Base-by-base conservation (phyloP, 148 eudicot genomes). In the Cornus controversa region DNA sequence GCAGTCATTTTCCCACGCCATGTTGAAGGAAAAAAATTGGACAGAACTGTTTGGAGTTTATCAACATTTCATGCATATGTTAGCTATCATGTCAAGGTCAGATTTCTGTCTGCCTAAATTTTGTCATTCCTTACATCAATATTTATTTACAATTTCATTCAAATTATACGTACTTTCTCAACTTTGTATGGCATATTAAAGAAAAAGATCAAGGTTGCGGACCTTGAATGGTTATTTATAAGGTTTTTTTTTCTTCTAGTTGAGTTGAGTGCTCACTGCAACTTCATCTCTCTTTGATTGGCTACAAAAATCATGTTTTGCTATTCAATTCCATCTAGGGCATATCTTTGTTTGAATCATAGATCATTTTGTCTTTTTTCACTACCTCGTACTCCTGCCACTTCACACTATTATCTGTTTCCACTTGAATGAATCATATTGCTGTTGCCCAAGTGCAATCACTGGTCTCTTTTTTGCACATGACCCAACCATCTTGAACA, bases 31-130 rank as follows among this genome's bases (percentile, higher is more conserved):
- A 96, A 83, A 83, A 96, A 89, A 82, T 89, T 96, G 23, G 99
- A 96, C 82, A 87, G 81, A 84, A 92, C 98, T 69, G 95, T 93
- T 60, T 96, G 97, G 99, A 92, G 85, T 84, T 76, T 96, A 81
- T 91, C 92, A 31, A 96, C 94, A 9, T 96, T 96, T 80, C 90
- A 89, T 85, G 97, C 99, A 18, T 93, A 90, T 80, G 99, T 96
- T 68, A 93, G 85, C 77, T 96, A 94, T 85, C 97, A 96, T 78
- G 98, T 96, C 63, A 96, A 96, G 99, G 99, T 96, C 79, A 86
- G 81, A 69, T 69, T 77, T 63, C 70, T 77, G 63, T 25, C n/a
- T 53, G 28, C 28, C 27, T 75, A 22, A 5, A 37, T 70, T 63
- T 26, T 22, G 15, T 10, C 23, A 9, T 72, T 81, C 66, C 66